phyloP scores from a whole-genome alignment of 2,329 filamentous ascomycete genomes.

The Cladosporium austrohemisphaericum region DNA sequence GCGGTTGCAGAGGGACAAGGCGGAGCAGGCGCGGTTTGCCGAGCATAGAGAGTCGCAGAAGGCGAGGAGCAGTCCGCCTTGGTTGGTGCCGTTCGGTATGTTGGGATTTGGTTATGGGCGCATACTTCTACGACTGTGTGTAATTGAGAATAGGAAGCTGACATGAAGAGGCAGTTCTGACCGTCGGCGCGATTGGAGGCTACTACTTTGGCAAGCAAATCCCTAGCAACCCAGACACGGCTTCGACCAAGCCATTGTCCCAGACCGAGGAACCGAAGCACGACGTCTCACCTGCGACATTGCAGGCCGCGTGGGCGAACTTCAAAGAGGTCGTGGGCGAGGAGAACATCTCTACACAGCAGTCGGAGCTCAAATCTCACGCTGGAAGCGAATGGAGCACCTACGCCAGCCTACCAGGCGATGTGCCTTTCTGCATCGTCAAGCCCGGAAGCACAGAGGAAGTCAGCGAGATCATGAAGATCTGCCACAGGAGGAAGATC shows the following conservation, averaged over 20 bases:
- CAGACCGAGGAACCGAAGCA: conserved; percentile 49
- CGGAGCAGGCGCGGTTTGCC: conserved; percentile 52
- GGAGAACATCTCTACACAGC: conserved; percentile 59
- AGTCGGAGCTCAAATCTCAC: conserved; percentile 53
- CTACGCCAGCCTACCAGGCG: conserved; percentile 39
- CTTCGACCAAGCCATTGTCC: conserved; percentile 55
- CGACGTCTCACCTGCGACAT: conserved; percentile 53
- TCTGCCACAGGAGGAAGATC: conserved; percentile 76
- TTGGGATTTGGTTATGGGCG: neutral
- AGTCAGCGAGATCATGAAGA: conserved; percentile 80
- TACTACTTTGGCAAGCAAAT: conserved; percentile 55
- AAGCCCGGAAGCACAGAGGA: conserved; percentile 76
- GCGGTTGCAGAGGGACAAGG: conserved; percentile 56
- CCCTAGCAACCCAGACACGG: conserved; percentile 42
- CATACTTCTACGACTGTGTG: neutral
- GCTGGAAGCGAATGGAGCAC: conserved; percentile 63
- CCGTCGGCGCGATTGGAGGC: conserved; percentile 49
- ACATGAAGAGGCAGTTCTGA: conserved; percentile 44
- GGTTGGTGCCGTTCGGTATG: conserved; percentile 32
- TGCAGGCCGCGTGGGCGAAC: conserved; percentile 63
- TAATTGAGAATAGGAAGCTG: neutral
- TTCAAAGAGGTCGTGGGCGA: conserved; percentile 59
- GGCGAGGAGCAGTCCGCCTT: conserved; percentile 24
- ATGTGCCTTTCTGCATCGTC: conserved; percentile 60
- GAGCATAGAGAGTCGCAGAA: conserved; percentile 32